A percentile compares a stretch with the other conserved stretches of the same genome.
These are phyloP conservation scores for Rhizopus arrhizus DNA, from an alignment of 371 early-diverging fungal genomes.

Conservation along the genomic window DNA sequence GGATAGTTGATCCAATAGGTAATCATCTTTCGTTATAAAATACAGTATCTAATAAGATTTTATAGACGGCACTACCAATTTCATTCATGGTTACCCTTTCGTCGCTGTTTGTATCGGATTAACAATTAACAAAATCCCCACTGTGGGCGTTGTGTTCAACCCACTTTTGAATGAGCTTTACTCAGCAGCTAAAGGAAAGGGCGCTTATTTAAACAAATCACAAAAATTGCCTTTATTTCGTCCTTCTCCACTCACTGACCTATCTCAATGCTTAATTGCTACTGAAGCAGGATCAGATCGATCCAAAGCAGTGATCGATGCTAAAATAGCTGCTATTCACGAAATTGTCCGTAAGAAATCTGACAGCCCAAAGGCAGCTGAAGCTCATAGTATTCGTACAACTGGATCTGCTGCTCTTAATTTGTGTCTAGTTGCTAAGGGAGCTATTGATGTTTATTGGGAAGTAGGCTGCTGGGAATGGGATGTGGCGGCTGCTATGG, in stretches of 20 bases:
- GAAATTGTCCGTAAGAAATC: constrained; percentile 37
- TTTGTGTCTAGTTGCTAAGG: constrained; percentile 81
- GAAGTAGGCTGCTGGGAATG: constrained; percentile 86
- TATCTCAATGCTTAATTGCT: constrained; percentile 72
- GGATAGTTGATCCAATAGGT: constrained; percentile 92
- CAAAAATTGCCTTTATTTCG: constrained; percentile 62
- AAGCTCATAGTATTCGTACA: constrained; percentile 76
- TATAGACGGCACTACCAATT: constrained; percentile 87
- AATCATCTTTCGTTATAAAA: constrained; percentile 12
- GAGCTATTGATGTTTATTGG: constrained; percentile 87
- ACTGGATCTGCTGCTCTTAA: constrained; percentile 84
- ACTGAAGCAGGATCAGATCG: constrained; percentile 87
- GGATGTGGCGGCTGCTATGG: constrained; percentile 81
- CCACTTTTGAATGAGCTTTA: constrained; percentile 85
- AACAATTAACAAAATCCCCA: constrained; percentile 69
- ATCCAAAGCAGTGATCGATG: constrained; percentile 55
- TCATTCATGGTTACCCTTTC: constrained; percentile 88
- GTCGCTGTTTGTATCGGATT: constrained; percentile 87
- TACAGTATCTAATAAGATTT: not conserved
- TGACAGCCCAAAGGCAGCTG: constrained; percentile 43
- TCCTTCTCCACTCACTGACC: constrained; percentile 59
- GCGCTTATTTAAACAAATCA: constrained; percentile 68
- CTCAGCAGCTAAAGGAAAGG: constrained; percentile 66
- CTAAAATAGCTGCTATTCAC: constrained; percentile 71
- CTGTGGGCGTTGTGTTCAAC: constrained; percentile 90